Evolutionary conservation across 768 basidiomycete species (phyloP).

Genomic region (Tylopilus subfusipes): DNA sequence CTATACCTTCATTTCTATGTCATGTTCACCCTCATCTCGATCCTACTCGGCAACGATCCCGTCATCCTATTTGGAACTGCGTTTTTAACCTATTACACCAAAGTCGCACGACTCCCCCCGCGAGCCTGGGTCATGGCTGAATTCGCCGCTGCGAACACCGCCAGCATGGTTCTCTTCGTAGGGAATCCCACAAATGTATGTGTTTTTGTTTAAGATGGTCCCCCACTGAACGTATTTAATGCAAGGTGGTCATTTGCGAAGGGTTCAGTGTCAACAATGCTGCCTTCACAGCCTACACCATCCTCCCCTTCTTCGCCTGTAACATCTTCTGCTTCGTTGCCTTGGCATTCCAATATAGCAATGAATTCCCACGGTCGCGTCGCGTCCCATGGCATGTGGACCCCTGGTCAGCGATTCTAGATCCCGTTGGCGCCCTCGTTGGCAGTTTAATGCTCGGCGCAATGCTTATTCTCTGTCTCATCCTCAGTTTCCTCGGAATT

Average conservation of each 20-base stretch:
- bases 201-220: too few relatives aligned
- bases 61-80: too few relatives aligned
- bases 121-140: too few relatives aligned
- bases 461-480: constrained; percentile 72
- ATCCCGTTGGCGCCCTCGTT: constrained; percentile 70
- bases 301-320: constrained; percentile 75
- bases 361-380: constrained; percentile 48
- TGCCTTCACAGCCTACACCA: constrained; percentile 78
- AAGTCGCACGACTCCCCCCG: too few relatives aligned
- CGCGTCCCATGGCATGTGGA: constrained; percentile 38
- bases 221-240: background rate
- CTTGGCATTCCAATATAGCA: constrained; percentile 58
- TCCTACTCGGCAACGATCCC: too few relatives aligned
- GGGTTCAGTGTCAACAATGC: constrained; percentile 44
- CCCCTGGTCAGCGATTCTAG: constrained; percentile 62
- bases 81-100: too few relatives aligned
- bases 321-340: constrained; percentile 56
- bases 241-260: constrained; percentile 62
- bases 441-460: constrained; percentile 63
- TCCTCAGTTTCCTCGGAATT: constrained; percentile 69
- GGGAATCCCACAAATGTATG: too few relatives aligned
- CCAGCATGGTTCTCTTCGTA: too few relatives aligned
- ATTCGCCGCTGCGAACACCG: too few relatives aligned
- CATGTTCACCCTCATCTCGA: constrained; percentile 73
- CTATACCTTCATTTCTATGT: too few relatives aligned